phyloP scores from a whole-genome alignment of 2,329 filamentous ascomycete genomes.

The Exutisphaerella laricina region DNA sequence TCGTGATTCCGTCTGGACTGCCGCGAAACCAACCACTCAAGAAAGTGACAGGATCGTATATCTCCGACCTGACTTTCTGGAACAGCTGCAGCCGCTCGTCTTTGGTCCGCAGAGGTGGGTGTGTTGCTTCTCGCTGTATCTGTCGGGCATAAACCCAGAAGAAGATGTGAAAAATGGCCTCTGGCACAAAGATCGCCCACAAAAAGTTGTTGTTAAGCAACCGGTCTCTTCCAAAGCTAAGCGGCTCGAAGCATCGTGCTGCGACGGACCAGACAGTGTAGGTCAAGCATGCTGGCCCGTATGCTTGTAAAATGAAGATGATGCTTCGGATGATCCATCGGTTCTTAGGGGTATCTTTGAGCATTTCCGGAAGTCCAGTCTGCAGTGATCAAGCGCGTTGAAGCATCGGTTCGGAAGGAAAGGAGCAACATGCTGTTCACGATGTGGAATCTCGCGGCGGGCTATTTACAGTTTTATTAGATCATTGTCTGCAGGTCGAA shows the following conservation, averaged over 20 bases:
- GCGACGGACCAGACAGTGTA: constrained; percentile 20
- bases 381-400: too few species aligned
- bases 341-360: constrained; percentile 19
- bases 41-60: constrained; percentile 53
- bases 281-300: constrained; percentile 20
- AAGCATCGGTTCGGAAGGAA: too few species aligned
- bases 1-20: constrained; percentile 52
- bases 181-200: constrained; percentile 44
- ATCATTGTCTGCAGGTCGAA: too few species aligned
- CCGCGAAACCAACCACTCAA: constrained; percentile 62
- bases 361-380: too few species aligned
- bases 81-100: constrained; percentile 53
- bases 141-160: constrained; percentile 49
- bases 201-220: constrained; percentile 27
- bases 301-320: constrained; percentile 19
- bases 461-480: too few species aligned
- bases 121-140: constrained; percentile 48
- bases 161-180: constrained; percentile 51
- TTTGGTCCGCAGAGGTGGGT: constrained; percentile 44
- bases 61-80: constrained; percentile 49
- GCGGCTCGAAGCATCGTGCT: constrained; percentile 9
- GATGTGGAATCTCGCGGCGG: too few species aligned
- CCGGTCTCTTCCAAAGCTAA: constrained; percentile 11
- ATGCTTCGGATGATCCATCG: constrained; percentile 20
- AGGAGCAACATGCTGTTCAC: too few species aligned